Evolutionary conservation across 495 filamentous ascomycete genomes (phyloP), one percentile per base, ranked within the genome.

Genomic region (Aspergillus bridgeri): DNA sequence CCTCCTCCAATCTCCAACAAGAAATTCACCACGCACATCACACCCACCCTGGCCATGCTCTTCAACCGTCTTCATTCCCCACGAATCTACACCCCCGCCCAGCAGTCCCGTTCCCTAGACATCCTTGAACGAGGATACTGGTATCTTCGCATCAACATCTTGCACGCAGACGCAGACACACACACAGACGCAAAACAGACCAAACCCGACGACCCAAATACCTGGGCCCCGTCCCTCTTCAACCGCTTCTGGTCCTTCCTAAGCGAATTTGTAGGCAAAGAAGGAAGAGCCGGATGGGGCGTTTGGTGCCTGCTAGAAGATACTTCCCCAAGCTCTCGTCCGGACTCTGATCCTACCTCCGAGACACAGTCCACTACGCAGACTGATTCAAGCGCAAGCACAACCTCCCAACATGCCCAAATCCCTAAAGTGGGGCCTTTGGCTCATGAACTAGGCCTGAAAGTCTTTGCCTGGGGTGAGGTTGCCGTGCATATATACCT

Each of bases 91-190:
- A 74, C 61, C n/a, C 86, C 86, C 2, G 51, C 56, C n/a, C 56
- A 58, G 0, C 76, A 83, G 64, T 66, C 69, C 3, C 80, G 89
- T 5, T 60, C 63, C 0, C 71, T 89, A 0, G 72, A 79, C 8
- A 68, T 67, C 0, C 75, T 83, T 17, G 89, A 92, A 63, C 72
- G 89, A 25, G 89, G 89, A 18, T 81, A 88, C 66, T 92, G 89
- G 89, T 65, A 70, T 13, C 48, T 91, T 2, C 76, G 78, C 20
- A 78, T 83, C 54, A 59, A 66, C 5, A 58, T 70, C 11, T 5
- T 52, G n/a, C 6, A 29, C 22, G 20, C 19, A 19, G 33, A 25
- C 21, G 19, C 46, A 6, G 29, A 33, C 25, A 22, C 49, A 23
- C 23, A 51, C 22, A 60, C 46, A 6, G 29, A 33, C 25, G 25